These are phyloP conservation scores for Monosporascus sp. DNA, from an alignment of 2,329 filamentous ascomycete species.

Conservation along the genomic window DNA sequence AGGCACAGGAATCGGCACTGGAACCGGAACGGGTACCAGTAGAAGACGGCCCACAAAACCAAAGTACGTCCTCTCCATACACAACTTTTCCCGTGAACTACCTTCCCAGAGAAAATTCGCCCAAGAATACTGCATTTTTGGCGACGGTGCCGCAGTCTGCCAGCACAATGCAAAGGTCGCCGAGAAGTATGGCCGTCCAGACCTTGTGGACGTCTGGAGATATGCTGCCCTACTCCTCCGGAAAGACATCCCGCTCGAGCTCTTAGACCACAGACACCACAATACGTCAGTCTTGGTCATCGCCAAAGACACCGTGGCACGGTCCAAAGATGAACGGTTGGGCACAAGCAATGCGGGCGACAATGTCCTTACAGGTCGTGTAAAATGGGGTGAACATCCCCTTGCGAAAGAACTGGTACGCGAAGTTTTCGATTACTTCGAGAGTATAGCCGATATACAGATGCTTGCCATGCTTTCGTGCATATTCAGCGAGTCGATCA, in stretches of 20 bases:
- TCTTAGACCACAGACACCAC: constrained; percentile 50
- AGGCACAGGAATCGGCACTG: constrained; percentile 54
- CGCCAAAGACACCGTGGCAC: constrained; percentile 55
- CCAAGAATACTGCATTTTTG: constrained; percentile 75
- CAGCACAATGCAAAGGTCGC: constrained; percentile 78
- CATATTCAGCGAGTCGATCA: constrained; percentile 58
- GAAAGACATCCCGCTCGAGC: constrained; percentile 67
- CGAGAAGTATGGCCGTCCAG: constrained; percentile 60
- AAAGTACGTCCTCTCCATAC: constrained; percentile 69
- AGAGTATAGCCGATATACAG: constrained; percentile 57
- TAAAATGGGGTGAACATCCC: constrained; percentile 65
- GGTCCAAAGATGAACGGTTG: constrained; percentile 24
- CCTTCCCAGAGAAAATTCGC: constrained; percentile 76
- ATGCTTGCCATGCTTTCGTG: constrained; percentile 70
- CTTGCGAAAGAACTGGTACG: constrained; percentile 56
- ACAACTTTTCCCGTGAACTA: constrained; percentile 64
- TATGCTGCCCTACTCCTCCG: constrained; percentile 73
- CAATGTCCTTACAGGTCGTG: constrained; percentile 46
- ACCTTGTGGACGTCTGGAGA: constrained; percentile 78
- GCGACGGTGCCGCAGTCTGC: constrained; percentile 75
- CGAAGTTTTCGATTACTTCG: constrained; percentile 60
- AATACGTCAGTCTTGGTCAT: constrained; percentile 63
- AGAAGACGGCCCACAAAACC: constrained; percentile 42
- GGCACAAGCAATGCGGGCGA: constrained; percentile 10
- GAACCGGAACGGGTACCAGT: constrained; percentile 49